These are phyloP conservation scores for Aspergillus hiratsukae DNA, from an alignment of 2,329 filamentous ascomycete genomes.

Conservation along the genomic window DNA sequence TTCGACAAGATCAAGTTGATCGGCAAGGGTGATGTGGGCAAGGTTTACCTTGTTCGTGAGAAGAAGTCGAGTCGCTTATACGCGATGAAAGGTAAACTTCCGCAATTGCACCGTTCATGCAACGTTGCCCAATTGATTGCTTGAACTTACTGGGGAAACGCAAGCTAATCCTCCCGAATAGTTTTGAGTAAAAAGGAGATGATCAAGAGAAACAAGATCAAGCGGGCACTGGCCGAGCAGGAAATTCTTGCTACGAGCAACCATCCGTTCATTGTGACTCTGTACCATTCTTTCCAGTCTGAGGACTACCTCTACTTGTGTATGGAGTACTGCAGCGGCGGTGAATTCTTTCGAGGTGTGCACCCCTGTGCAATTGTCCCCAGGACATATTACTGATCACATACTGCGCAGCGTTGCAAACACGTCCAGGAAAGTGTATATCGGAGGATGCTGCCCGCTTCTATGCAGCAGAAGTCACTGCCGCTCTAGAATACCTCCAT, in stretches of 20 bases:
- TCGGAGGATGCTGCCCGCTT: slow-evolving; percentile 95
- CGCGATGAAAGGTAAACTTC: slow-evolving; percentile 86
- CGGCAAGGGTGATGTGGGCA: slow-evolving; percentile 96
- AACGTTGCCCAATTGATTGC: too few species aligned
- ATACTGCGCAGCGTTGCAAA: slow-evolving; percentile 68
- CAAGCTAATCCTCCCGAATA: slow-evolving; percentile 45
- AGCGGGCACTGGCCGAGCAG: slow-evolving; percentile 92
- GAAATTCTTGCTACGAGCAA: slow-evolving; percentile 98
- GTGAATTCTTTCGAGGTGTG: slow-evolving; percentile 83
- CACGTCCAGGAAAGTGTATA: slow-evolving; percentile 93
- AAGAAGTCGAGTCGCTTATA: slow-evolving; percentile 96
- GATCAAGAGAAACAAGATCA: slow-evolving; percentile 99
- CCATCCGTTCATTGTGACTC: slow-evolving; percentile 95
- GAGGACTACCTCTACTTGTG: slow-evolving; percentile 98
- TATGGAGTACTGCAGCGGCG: slow-evolving; percentile 99
- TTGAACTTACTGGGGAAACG: not conserved
- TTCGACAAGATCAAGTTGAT: slow-evolving; percentile 99
- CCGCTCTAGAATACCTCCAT: slow-evolving; percentile 92
- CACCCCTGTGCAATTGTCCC: slow-evolving; percentile 1
- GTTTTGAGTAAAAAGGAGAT: slow-evolving; percentile 99
- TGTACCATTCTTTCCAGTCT: slow-evolving; percentile 98
- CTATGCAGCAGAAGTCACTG: slow-evolving; percentile 95
- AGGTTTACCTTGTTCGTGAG: slow-evolving; percentile 94
- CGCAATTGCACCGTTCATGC: not conserved
- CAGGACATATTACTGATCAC: slow-evolving; percentile 5